Conservation (phyloP, 768 basidiomycete species). For the Leccinum ochraceum region DNA sequence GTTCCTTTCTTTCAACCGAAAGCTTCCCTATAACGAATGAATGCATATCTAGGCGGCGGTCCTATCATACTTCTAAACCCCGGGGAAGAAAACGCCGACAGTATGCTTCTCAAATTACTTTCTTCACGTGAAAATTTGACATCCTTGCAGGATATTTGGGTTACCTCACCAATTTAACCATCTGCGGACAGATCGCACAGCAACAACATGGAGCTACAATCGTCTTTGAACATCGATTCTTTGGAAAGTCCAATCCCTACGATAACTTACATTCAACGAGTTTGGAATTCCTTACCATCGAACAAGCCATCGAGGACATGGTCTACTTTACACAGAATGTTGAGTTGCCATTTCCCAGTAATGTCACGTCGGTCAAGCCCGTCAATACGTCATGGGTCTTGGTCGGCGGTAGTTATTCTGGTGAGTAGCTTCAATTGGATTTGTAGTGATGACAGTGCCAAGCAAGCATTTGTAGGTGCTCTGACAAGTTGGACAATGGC, state of each 20-base stretch:
- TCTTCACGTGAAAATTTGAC: neutral
- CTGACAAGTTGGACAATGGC: conserved; percentile 68
- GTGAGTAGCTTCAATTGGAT: conserved; percentile 9
- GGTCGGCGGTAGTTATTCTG: conserved; percentile 45
- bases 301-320: conserved; percentile 74
- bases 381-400: conserved; percentile 42
- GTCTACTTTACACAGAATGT: conserved; percentile 70
- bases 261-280: conserved; percentile 59
- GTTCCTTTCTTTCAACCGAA: neutral
- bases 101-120: conserved; percentile 5
- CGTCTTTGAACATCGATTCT: conserved; percentile 73
- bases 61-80: conserved; percentile 47
- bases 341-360: conserved; percentile 65
- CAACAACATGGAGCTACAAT: conserved; percentile 60
- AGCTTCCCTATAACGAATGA: neutral
- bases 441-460: neutral
- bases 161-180: conserved; percentile 66
- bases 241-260: conserved; percentile 72
- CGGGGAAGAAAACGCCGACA: conserved; percentile 60
- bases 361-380: conserved; percentile 55
- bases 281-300: conserved; percentile 61
- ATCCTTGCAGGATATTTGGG: conserved; percentile 31
- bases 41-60: conserved; percentile 21
- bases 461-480: conserved; percentile 29
- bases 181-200: conserved; percentile 66